Evolutionary conservation across 441 rosid genomes (phyloP), one percentile per base, ranked within the genome.

Genomic region (Dalechampia spathulata): DNA sequence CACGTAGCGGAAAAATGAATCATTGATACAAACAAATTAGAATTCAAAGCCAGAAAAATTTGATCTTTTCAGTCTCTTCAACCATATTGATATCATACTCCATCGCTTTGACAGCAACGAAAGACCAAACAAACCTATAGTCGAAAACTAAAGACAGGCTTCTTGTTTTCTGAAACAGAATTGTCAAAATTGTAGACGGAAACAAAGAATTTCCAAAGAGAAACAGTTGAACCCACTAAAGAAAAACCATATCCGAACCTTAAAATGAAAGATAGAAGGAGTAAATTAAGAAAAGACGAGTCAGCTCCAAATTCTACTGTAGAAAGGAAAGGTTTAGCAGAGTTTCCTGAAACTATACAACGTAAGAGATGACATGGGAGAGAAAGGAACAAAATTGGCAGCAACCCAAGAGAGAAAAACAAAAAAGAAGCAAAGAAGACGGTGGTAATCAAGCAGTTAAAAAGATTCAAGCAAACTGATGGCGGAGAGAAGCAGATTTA

Each of bases 401-500:
- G 14, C 37, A 32, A 36, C 2, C 39, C 28, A 28, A 34, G 16
- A n/a, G 5, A 54, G 19, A 56, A 22, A 21, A 23, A 47, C 8
- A 27, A 23, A 51, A 36, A 17, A 42, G 3, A 25, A 14, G 12
- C 16, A 42, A 26, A 36, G 63, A 57, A 57, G 34, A 30, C 4
- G 4, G 34, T 51, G 49, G 28, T n/a, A 23, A 19, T 3, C 10
- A 12, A 32, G 14, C 4, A 43, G 63, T 51, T 50, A 49, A 25
- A 63, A 69, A 53, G 78, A 74, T 70, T 76, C 79, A 78, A 81
- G 66, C 59, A 72, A 73, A 52, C 62, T 51, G 66, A 72, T 70
- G 78, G 78, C 82, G 75, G 77, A 78, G 57, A 71, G 66, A 63
- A 75, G 75, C 78, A 72, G 79, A 74, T 69, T n/a, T n/a, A n/a